phyloP scores from a whole-genome alignment of 148 eudicot genomes.

The Spergularia bocconei region DNA sequence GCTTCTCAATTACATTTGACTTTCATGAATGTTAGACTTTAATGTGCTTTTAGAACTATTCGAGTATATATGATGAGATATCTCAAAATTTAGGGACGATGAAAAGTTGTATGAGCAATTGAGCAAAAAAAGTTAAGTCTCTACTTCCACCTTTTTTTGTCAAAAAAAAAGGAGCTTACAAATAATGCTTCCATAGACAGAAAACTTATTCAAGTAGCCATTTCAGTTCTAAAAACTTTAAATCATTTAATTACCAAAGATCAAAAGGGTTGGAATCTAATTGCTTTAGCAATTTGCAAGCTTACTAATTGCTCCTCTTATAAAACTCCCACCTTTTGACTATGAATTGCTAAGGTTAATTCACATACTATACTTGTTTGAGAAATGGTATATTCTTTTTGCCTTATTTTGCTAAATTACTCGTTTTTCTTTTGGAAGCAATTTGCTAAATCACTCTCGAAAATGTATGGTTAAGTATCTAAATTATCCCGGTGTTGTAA shows the following conservation, averaged over 20 bases:
- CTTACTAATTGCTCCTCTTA: not conserved
- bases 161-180: not conserved
- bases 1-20: not conserved
- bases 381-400: constrained; percentile 12
- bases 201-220: constrained; percentile 5
- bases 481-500: no score
- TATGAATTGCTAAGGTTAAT: not conserved
- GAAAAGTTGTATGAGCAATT: no score
- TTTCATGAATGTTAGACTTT: constrained; percentile 3
- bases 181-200: constrained; percentile 2
- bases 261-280: not conserved
- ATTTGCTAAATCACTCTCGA: no score
- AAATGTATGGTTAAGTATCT: no score
- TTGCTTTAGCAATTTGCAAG: not conserved
- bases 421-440: no score
- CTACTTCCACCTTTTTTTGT: not conserved
- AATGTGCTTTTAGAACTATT: not conserved
- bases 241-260: not conserved
- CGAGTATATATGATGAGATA: not conserved
- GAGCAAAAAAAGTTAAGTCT: not conserved
- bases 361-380: not conserved
- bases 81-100: no score
- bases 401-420: not conserved
- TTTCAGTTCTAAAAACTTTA: not conserved
- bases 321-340: constrained; percentile 1